phyloP scores from a whole-genome alignment of 2,329 filamentous ascomycete species.

The Aspergillus tubingensis region DNA sequence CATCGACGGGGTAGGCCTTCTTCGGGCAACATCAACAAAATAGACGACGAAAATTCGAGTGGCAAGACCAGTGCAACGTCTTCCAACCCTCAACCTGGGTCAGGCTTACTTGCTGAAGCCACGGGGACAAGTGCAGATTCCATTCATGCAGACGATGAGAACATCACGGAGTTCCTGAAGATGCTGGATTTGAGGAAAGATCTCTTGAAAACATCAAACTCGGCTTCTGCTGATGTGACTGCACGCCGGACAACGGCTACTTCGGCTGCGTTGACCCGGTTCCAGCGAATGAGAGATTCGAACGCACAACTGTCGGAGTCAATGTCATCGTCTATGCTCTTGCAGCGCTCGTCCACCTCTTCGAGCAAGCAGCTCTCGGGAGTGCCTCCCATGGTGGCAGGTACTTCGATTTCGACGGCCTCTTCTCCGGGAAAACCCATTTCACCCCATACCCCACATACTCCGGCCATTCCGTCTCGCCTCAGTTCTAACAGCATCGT shows the following conservation, averaged over 20 bases:
- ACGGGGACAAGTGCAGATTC: slow-evolving; percentile 64
- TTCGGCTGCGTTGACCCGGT: slow-evolving; percentile 77
- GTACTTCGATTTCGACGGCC: slow-evolving; percentile 76
- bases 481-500: slow-evolving; percentile 86
- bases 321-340: slow-evolving; percentile 83
- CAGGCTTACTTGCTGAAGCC: slow-evolving; percentile 72
- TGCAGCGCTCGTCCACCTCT: slow-evolving; percentile 80
- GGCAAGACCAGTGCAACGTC: slow-evolving; percentile 54
- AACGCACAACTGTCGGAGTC: slow-evolving; percentile 89
- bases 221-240: slow-evolving; percentile 62
- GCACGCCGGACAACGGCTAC: slow-evolving; percentile 77
- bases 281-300: slow-evolving; percentile 84
- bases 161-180: slow-evolving; percentile 91
- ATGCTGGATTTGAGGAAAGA: slow-evolving; percentile 85
- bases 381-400: slow-evolving; percentile 61
- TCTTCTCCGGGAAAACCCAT: slow-evolving; percentile 89
- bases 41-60: slow-evolving; percentile 61
- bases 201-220: slow-evolving; percentile 67
- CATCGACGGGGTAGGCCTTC: slow-evolving; percentile 79
- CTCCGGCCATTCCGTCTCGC: slow-evolving; percentile 89
- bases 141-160: slow-evolving; percentile 82
- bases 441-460: slow-evolving; percentile 88
- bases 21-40: slow-evolving; percentile 66
- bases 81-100: slow-evolving; percentile 66
- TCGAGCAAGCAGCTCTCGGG: slow-evolving; percentile 71